Conservation (phyloP, 108 stramenopile genomes). For the Thalassiosira profunda region DNA sequence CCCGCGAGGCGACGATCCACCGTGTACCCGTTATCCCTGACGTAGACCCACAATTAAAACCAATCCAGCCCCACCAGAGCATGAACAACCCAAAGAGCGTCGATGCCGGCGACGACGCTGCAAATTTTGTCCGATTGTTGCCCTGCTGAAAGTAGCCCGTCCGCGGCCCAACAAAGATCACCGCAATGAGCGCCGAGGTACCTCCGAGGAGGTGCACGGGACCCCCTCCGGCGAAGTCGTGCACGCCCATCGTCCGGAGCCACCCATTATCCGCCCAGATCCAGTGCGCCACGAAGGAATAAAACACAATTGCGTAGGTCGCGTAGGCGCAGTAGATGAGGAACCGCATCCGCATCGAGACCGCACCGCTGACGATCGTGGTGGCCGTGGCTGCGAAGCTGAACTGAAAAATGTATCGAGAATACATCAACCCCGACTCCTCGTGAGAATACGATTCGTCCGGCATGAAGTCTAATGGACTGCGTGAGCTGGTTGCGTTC, state of each 20-base stretch:
- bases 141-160: conserved; percentile 87
- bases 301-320: conserved; percentile 89
- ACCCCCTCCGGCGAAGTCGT: conserved; percentile 94
- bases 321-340: conserved; percentile 84
- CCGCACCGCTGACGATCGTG: conserved; percentile 68
- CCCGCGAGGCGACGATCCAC: too few relatives aligned
- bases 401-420: conserved; percentile 87
- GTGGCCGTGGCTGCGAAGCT: conserved; percentile 77
- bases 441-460: not conserved
- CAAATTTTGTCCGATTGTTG: too few relatives aligned
- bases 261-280: too few relatives aligned
- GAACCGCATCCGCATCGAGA: conserved; percentile 83
- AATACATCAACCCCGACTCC: conserved; percentile 67
- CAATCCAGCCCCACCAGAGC: conserved; percentile 95
- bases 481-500: conserved; percentile 38
- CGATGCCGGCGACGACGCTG: too few relatives aligned
- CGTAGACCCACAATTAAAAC: conserved; percentile 90
- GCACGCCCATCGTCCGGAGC: conserved; percentile 73
- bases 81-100: conserved; percentile 70
- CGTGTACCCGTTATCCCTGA: conserved; percentile 47
- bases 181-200: conserved; percentile 78
- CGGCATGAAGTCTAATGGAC: conserved; percentile 42
- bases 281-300: too few relatives aligned
- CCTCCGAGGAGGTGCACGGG: conserved; percentile 96
- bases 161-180: conserved; percentile 85